A percentile compares a stretch with the other conserved stretches of the same genome.
phyloP scores from a whole-genome alignment of 2,329 filamentous ascomycete genomes.

The Fusarium austroafricanum region DNA sequence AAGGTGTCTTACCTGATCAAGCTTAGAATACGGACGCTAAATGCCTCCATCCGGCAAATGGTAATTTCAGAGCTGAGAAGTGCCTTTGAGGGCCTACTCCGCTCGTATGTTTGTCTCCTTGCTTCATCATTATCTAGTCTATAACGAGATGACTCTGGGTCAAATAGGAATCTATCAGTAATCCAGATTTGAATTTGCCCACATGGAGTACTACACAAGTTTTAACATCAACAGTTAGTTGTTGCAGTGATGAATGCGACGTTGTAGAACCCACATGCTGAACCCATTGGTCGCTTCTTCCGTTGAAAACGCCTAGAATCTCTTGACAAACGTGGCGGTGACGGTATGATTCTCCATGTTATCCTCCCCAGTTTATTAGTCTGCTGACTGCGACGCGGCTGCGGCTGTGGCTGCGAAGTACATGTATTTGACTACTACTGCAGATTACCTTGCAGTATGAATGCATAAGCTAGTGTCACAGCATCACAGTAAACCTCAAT shows the following conservation, averaged over 20 bases:
- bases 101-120: neutral
- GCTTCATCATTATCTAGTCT: neutral
- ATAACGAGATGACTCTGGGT: neutral
- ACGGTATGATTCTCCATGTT: conserved; percentile 17
- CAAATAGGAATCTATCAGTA: neutral
- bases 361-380: conserved; percentile 5
- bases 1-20: conserved; percentile 29
- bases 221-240: conserved; percentile 8
- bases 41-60: conserved; percentile 16
- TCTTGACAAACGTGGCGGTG: conserved; percentile 10
- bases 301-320: conserved; percentile 7
- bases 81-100: neutral
- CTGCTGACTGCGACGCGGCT: conserved; percentile 16
- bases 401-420: conserved; percentile 18
- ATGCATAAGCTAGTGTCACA: conserved; percentile 11
- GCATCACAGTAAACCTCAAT: conserved; percentile 9
- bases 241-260: conserved; percentile 11
- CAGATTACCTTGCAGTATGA: conserved; percentile 3
- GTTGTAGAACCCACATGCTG: conserved; percentile 24
- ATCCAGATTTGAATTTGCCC: neutral
- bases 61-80: conserved; percentile 37
- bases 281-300: conserved; percentile 36
- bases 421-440: conserved; percentile 1
- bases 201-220: neutral
- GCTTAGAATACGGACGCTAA: conserved; percentile 25